Base-by-base conservation (phyloP, 495 filamentous ascomycete genomes). In the Hyaloscypha bicolor region DNA sequence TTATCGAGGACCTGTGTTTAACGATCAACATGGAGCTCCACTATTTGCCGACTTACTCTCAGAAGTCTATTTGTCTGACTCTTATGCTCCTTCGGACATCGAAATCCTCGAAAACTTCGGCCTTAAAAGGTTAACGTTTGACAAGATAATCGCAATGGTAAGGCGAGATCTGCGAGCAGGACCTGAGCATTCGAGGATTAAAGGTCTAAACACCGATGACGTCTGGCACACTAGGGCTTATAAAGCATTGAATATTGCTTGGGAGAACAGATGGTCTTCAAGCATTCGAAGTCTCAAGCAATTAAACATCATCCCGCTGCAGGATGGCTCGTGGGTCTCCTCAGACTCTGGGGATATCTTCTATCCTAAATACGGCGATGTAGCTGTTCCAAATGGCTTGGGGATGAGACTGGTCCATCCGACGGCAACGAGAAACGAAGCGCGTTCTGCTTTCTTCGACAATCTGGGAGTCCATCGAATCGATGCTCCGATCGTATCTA, bases 211-310 rank as follows among this genome's bases (percentile, higher is more conserved):
- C 21, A 55, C 25, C 6, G 63, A 33, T 58, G 62, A 67, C 30
- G 68, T 68, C 29, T 76, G 74, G 73, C 66, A 72, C 69, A 64
- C 55, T 9, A 53, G 66, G 21, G 61, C 70, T n/a, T 71, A 73
- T 25, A 64, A 68, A 35, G n/a, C 73, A 14, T 58, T 76, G 11
- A 25, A 56, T 22, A 21, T 6, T 8, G 25, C 55, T 58, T 64
- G 30, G 21, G 29, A 35, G 31, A 1, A 39, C 22, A 21, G 30
- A 6, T 35, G 16, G 29, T n/a, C 12, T n/a, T 0, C 19, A 6
- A 64, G 6, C 8, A 25, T 22, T 11, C 12, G 19, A 51, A 60
- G 55, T 16, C 57, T 48, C 12, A 33, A 48, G 39, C 35, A 11
- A 31, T 56, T 72, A 9, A 3, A 21, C 8, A 45, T 70, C 31